A percentile compares a stretch with the other conserved stretches of the same genome.
phyloP scores from a whole-genome alignment of 257 asterid species.

The Orobanche coerulescens region DNA sequence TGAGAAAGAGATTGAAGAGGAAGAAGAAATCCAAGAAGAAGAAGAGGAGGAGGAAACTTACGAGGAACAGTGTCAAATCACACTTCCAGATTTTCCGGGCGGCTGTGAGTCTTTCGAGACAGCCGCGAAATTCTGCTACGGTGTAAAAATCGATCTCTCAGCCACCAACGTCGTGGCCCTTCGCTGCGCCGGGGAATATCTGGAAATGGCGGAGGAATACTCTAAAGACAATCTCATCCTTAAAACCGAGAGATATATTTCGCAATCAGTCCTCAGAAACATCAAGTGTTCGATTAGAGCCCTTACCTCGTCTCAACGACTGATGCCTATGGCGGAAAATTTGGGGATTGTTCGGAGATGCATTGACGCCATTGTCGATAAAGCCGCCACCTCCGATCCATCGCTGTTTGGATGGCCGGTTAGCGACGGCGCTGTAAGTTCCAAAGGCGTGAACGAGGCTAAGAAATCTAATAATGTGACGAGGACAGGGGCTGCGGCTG shows the following conservation, averaged over 20 bases:
- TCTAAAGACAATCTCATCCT: conserved; percentile 77
- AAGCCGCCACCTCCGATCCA: conserved; percentile 69
- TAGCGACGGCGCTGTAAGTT: conserved; percentile 35
- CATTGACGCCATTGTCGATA: conserved; percentile 55
- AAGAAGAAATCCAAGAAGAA: conserved; percentile 34
- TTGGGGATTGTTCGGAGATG: conserved; percentile 67
- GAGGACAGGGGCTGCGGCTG: conserved; percentile 22
- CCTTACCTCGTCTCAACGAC: conserved; percentile 48
- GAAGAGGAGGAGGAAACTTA: conserved; percentile 41
- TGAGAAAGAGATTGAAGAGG: conserved; percentile 38
- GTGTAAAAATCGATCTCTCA: conserved; percentile 67
- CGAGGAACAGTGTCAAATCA: conserved; percentile 48
- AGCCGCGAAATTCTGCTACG: conserved; percentile 94
- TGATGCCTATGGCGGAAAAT: conserved; percentile 55
- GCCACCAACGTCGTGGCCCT: conserved; percentile 66
- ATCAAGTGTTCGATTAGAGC: conserved; percentile 45
- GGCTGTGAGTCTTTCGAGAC: conserved; percentile 80
- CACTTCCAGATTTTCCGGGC: conserved; percentile 84
- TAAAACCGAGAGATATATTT: conserved; percentile 53
- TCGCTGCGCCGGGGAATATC: conserved; percentile 82
- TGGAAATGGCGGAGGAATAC: conserved; percentile 82
- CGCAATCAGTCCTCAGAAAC: conserved; percentile 47
- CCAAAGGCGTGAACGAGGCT: conserved; percentile 18
- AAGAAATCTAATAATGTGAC: conserved; percentile 19
- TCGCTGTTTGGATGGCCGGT: conserved; percentile 94